Conservation (phyloP, 2,329 filamentous ascomycete species). For the Teratosphaeria viscida region DNA sequence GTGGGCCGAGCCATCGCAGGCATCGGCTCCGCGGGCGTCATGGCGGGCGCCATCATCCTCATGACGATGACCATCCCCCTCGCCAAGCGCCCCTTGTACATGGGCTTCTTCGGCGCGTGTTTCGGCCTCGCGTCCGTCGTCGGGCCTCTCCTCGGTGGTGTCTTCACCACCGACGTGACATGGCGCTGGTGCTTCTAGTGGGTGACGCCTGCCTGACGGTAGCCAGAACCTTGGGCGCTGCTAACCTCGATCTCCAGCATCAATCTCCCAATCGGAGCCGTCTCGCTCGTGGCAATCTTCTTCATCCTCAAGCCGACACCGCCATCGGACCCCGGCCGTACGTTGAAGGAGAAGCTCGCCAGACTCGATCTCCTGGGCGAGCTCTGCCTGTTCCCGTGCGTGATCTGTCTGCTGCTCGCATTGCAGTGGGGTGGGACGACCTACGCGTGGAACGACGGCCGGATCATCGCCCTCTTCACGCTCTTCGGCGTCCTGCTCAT, state of each 20-base stretch:
- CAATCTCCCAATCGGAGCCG: constrained; percentile 38
- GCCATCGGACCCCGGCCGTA: constrained; percentile 10
- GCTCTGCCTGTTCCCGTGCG: constrained; percentile 27
- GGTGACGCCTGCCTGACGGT: not conserved
- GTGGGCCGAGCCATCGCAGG: constrained; percentile 33
- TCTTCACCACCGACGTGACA: constrained; percentile 30
- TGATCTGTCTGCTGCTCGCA: constrained; percentile 37
- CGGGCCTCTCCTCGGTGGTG: constrained; percentile 35
- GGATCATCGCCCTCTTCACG: constrained; percentile 37
- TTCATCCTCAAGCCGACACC: constrained; percentile 28
- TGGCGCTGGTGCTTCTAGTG: constrained; percentile 26
- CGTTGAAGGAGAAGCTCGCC: constrained; percentile 27
- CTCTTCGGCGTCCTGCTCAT: constrained; percentile 34
- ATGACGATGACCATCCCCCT: constrained; percentile 35
- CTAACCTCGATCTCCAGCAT: constrained; percentile 16
- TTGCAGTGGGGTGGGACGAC: constrained; percentile 40
- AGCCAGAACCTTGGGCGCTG: not conserved
- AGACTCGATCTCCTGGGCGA: constrained; percentile 38
- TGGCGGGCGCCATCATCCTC: constrained; percentile 28
- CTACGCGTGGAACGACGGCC: constrained; percentile 29
- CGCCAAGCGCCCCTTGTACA: constrained; percentile 28
- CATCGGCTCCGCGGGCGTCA: constrained; percentile 30
- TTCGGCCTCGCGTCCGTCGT: constrained; percentile 32
- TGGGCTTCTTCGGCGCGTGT: constrained; percentile 27
- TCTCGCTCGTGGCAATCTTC: constrained; percentile 29